phyloP scores from a whole-genome alignment of 2,329 filamentous ascomycete species.

The Aspergillus novoparasiticus region DNA sequence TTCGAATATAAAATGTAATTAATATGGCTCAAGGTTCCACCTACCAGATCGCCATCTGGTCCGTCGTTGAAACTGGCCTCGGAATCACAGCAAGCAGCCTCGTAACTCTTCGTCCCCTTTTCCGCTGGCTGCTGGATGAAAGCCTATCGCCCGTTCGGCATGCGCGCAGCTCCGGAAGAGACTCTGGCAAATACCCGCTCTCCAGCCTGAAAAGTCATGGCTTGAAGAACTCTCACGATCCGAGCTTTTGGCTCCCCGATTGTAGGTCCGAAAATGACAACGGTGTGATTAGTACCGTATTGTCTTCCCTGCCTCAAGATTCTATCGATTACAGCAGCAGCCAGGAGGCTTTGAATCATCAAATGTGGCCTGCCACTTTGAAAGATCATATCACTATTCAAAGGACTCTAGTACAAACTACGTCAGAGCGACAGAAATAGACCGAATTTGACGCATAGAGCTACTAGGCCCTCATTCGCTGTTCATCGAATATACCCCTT shows the following conservation, averaged over 20 bases:
- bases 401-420: too few species aligned
- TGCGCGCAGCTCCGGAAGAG: neutral
- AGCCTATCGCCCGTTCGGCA: neutral
- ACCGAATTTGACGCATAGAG: too few species aligned
- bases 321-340: neutral
- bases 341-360: neutral
- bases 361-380: too few species aligned
- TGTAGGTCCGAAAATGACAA: neutral
- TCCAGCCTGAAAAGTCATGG: neutral
- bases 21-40: constrained; percentile 42
- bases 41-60: constrained; percentile 46
- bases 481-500: too few species aligned
- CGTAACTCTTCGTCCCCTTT: constrained; percentile 47
- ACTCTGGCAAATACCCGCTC: neutral
- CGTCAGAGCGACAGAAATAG: too few species aligned
- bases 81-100: constrained; percentile 42
- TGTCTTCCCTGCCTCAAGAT: neutral
- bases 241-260: neutral
- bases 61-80: constrained; percentile 34
- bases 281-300: too few species aligned
- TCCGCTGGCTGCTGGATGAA: constrained; percentile 29
- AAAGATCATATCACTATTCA: too few species aligned
- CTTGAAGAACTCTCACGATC: neutral
- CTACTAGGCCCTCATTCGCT: too few species aligned
- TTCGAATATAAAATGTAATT: neutral